Conservation (phyloP, 257 asterid genomes). For the Jasminum sambac region DNA sequence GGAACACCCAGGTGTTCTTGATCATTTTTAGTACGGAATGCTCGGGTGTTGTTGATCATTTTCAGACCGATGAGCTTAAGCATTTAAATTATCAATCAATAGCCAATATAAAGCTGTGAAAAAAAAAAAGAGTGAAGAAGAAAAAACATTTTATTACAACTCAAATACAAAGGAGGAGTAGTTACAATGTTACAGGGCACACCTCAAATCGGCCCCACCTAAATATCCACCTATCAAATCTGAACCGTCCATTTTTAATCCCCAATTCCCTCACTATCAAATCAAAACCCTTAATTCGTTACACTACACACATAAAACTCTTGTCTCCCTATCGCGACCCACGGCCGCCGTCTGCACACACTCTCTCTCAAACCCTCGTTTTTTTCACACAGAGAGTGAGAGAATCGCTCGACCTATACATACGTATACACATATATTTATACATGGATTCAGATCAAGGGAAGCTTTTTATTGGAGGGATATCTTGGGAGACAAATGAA, state of each 20-base stretch:
- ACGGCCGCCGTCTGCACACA: slow-evolving; percentile 23
- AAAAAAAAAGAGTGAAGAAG: too few species aligned
- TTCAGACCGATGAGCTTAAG: too few species aligned
- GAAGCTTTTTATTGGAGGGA: slow-evolving; percentile 86
- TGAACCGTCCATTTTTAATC: slow-evolving; percentile 34
- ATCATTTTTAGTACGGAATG: too few species aligned
- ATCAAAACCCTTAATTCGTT: slow-evolving; percentile 22
- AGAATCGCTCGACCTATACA: neutral
- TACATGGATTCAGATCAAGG: slow-evolving; percentile 94
- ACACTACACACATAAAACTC: neutral
- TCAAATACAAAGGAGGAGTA: too few species aligned
- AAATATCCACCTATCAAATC: slow-evolving; percentile 31
- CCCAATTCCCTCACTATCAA: neutral
- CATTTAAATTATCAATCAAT: too few species aligned
- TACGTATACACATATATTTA: neutral
- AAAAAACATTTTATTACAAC: too few species aligned
- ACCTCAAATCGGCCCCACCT: neutral
- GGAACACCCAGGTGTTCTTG: too few species aligned
- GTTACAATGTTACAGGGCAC: neutral
- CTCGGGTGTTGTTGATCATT: too few species aligned
- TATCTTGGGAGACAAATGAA: slow-evolving; percentile 85
- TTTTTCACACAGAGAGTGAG: neutral
- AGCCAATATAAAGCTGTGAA: too few species aligned
- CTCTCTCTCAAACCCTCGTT: slow-evolving; percentile 28
- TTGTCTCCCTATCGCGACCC: neutral